Conservation (phyloP, 306 rosid species). For the Lablab purpureus region DNA sequence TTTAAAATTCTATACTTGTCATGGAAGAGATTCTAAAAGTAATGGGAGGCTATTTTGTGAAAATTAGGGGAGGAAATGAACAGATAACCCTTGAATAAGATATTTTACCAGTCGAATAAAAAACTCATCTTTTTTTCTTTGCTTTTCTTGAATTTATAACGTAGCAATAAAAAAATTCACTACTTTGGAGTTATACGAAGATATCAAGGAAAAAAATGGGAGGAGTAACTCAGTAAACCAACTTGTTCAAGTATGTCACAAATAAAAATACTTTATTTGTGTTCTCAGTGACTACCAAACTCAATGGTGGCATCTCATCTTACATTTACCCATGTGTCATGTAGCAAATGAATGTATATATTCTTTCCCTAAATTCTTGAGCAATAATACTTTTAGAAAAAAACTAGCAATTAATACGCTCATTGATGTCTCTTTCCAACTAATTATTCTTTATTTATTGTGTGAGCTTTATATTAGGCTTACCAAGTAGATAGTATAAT, state of each 20-base stretch:
- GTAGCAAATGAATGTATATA: background rate
- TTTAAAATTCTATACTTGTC: background rate
- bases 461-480: background rate
- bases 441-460: no score
- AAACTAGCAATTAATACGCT: background rate
- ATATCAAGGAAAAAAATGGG: constrained; percentile 31
- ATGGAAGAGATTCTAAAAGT: constrained; percentile 15
- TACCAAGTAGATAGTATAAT: background rate
- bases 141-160: constrained; percentile 32
- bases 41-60: background rate
- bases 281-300: constrained; percentile 46
- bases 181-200: constrained; percentile 24
- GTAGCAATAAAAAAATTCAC: background rate
- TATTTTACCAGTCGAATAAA: constrained; percentile 27
- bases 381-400: background rate
- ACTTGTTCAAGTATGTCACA: constrained; percentile 14
- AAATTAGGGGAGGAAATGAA: constrained; percentile 16
- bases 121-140: constrained; percentile 15
- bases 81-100: constrained; percentile 12
- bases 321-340: constrained; percentile 16
- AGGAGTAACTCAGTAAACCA: constrained; percentile 32
- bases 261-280: constrained; percentile 24
- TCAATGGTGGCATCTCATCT: constrained; percentile 34
- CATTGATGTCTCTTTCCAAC: background rate
- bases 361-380: background rate